Evolutionary conservation across 1,139 yeast species (phyloP).

Genomic region (Debaryomyces subglobosus): DNA sequence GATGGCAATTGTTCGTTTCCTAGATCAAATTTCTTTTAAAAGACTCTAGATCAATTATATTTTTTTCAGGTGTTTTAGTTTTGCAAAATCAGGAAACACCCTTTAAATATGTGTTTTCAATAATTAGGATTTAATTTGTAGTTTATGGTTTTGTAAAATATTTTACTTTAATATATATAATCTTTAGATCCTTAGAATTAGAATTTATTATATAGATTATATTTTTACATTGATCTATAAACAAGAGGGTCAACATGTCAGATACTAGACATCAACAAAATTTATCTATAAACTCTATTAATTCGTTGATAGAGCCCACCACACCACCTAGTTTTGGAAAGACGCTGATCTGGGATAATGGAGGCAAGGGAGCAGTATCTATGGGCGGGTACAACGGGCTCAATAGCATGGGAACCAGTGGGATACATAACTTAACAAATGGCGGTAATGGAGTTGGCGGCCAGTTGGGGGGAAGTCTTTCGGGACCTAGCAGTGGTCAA

Average conservation of each 20-base stretch:
- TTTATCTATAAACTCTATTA: slow-evolving; percentile 40
- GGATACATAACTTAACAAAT: neutral
- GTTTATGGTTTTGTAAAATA: slow-evolving; percentile 6
- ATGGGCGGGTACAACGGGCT: slow-evolving; percentile 4
- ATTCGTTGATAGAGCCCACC: slow-evolving; percentile 43
- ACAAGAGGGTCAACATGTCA: slow-evolving; percentile 6
- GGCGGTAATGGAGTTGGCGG: slow-evolving; percentile 4
- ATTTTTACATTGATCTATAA: slow-evolving; percentile 1
- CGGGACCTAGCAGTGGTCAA: neutral
- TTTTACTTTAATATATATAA: slow-evolving; percentile 8
- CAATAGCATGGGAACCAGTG: neutral
- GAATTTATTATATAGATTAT: slow-evolving; percentile 1
- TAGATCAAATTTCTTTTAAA: slow-evolving; percentile 6
- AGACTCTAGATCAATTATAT: slow-evolving; percentile 6
- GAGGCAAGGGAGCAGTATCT: neutral
- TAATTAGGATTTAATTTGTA: slow-evolving; percentile 5
- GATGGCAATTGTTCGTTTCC: slow-evolving; percentile 8
- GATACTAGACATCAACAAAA: slow-evolving; percentile 32
- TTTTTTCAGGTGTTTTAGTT: slow-evolving; percentile 9
- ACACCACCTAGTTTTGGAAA: slow-evolving; percentile 38
- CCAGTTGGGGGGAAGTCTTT: neutral
- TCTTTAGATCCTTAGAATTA: slow-evolving; percentile 4
- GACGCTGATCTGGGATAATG: slow-evolving; percentile 32
- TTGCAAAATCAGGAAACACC: slow-evolving; percentile 12
- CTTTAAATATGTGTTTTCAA: slow-evolving; percentile 10